Percentiles rank a stretch among this genome's conserved stretches.
These are phyloP conservation scores for Moesziomyces parantarcticus DNA, from an alignment of 1,284 basidiomycete species.

Conservation along the genomic window DNA sequence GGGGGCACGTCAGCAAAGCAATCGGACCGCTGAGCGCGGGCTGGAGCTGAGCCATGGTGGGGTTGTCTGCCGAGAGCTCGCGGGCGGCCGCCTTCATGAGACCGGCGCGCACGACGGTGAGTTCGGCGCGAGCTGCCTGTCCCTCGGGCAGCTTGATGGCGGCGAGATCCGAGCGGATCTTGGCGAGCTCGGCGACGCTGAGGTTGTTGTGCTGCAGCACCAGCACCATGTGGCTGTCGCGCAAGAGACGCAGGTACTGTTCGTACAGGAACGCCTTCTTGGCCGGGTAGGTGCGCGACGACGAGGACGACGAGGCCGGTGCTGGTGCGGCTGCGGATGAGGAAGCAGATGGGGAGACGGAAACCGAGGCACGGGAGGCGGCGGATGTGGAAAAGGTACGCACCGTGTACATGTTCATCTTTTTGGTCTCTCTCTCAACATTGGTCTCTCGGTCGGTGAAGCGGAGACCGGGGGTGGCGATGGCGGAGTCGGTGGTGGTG, in stretches of 20 bases:
- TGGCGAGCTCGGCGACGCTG: conserved; percentile 50
- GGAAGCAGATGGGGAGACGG: conserved; percentile 16
- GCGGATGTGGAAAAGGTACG: conserved; percentile 49
- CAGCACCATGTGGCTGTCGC: conserved; percentile 48
- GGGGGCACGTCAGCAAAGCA: conserved; percentile 57
- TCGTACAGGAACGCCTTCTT: conserved; percentile 58
- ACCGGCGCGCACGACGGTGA: conserved; percentile 53
- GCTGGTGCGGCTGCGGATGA: conserved; percentile 9
- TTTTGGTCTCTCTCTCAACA: conserved; percentile 55
- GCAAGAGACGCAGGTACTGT: conserved; percentile 55
- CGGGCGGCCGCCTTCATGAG: conserved; percentile 43
- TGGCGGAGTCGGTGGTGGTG: conserved; percentile 45
- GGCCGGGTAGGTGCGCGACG: conserved; percentile 34
- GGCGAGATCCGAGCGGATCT: conserved; percentile 51
- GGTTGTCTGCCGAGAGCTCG: conserved; percentile 17
- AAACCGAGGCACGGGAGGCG: conserved; percentile 17
- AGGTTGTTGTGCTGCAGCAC: conserved; percentile 62
- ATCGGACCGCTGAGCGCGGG: conserved; percentile 55
- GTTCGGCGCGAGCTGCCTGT: conserved; percentile 23
- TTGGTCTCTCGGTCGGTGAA: conserved; percentile 52
- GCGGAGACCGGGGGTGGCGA: conserved; percentile 52
- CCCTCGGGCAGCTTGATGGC: conserved; percentile 46
- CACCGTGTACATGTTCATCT: conserved; percentile 66
- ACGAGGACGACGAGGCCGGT: conserved; percentile 5
- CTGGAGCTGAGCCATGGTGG: conserved; percentile 28